A percentile compares a stretch with the other conserved stretches of the same genome.
phyloP scores from a whole-genome alignment of 192 early-diverging fungal genomes.

The Obelidium mucronatum region DNA sequence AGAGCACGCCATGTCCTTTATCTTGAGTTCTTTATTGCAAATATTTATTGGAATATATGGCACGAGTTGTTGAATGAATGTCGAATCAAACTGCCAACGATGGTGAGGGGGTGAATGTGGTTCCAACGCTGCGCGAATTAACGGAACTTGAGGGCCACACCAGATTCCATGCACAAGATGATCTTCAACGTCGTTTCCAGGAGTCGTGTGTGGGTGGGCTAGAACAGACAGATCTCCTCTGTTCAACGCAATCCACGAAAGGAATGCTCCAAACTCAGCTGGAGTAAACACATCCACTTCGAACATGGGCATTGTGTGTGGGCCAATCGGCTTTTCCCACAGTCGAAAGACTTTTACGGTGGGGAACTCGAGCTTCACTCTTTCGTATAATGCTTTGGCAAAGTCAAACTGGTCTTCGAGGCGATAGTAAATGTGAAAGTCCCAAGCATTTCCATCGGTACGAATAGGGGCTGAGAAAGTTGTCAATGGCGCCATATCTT shows the following conservation, averaged over 20 bases:
- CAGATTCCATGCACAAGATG: constrained; percentile 20
- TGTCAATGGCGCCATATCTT: background rate
- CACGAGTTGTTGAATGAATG: no score
- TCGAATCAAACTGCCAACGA: no score
- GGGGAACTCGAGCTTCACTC: constrained; percentile 9
- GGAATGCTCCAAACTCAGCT: constrained; percentile 22
- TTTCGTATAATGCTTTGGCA: background rate
- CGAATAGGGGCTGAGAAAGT: constrained; percentile 16
- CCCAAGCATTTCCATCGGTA: constrained; percentile 2
- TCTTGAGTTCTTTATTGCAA: background rate
- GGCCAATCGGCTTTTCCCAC: constrained; percentile 28
- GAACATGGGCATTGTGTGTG: constrained; percentile 35
- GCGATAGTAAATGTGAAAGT: constrained; percentile 26
- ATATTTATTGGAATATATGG: no score
- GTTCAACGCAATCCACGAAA: constrained; percentile 14
- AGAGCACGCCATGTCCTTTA: background rate
- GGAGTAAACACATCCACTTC: constrained; percentile 30
- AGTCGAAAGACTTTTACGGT: constrained; percentile 5
- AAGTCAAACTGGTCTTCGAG: constrained; percentile 21
- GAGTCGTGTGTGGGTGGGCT: constrained; percentile 22
- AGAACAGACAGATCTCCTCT: constrained; percentile 1
- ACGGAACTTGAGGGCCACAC: constrained; percentile 15
- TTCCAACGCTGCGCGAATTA: background rate
- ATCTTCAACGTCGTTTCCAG: constrained; percentile 15
- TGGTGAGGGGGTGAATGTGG: no score